phyloP scores from a whole-genome alignment of 345 rosid genomes.

The Acer yangbiense region DNA sequence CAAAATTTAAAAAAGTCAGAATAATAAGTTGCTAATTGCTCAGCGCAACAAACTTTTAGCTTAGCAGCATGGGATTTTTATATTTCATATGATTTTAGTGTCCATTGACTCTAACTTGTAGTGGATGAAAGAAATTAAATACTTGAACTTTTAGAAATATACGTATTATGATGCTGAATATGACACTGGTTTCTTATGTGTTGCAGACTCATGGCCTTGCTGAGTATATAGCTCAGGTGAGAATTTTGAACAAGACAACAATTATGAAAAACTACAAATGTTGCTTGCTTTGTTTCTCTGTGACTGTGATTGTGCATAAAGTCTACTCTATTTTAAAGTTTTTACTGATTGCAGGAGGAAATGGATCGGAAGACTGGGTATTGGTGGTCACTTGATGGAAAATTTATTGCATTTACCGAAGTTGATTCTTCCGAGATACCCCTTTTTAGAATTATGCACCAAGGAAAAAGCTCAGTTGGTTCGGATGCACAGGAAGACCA shows the following conservation, averaged over 20 bases:
- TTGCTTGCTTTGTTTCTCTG: neutral
- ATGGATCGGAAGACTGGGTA: conserved; percentile 95
- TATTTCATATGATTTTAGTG: neutral
- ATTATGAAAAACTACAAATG: neutral
- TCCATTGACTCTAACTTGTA: neutral
- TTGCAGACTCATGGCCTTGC: conserved; percentile 95
- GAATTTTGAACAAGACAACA: conserved; percentile 8
- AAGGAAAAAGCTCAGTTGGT: conserved; percentile 81
- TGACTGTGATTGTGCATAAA: neutral
- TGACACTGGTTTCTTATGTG: conserved; percentile 31
- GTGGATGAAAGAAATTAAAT: neutral
- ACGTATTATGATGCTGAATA: conserved; percentile 8
- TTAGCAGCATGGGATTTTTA: neutral
- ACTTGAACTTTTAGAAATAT: neutral
- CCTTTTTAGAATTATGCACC: conserved; percentile 94
- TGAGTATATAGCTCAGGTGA: conserved; percentile 98
- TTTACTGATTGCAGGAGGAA: conserved; percentile 69
- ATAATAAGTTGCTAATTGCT: neutral
- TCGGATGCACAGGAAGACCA: conserved; percentile 88
- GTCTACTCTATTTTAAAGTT: neutral
- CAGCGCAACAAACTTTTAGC: neutral
- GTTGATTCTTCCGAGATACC: conserved; percentile 80
- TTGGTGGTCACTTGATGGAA: conserved; percentile 98
- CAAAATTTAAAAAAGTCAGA: neutral
- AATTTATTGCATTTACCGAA: conserved; percentile 77